Evolutionary conservation across 805 yeast species (phyloP).

Genomic region (Starmerella stellata): DNA sequence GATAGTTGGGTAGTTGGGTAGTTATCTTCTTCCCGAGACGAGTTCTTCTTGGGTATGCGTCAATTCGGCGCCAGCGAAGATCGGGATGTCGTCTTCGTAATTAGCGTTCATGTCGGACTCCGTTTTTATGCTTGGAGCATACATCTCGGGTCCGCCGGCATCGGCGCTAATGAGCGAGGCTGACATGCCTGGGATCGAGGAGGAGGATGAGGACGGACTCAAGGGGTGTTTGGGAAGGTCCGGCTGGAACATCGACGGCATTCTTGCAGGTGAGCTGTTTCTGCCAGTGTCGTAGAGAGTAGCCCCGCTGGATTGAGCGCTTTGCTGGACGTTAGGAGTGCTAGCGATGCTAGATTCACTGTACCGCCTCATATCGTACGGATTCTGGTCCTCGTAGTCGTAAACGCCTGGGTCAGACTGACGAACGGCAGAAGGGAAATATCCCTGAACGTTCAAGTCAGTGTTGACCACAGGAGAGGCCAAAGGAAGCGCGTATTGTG

Average conservation of each 20-base stretch:
- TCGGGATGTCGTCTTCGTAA: background rate
- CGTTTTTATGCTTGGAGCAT: background rate
- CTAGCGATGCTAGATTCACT: background rate
- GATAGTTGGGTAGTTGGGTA: background rate
- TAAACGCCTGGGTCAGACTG: background rate
- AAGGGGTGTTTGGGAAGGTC: background rate
- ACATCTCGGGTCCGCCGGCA: background rate
- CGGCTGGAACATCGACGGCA: background rate
- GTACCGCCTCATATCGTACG: background rate
- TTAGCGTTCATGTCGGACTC: background rate
- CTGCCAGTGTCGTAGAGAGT: background rate
- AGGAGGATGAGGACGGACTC: background rate
- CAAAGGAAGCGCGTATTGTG: too few relatives aligned
- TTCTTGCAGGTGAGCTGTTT: too few relatives aligned
- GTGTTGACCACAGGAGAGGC: too few relatives aligned
- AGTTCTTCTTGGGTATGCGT: background rate
- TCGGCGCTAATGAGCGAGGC: background rate
- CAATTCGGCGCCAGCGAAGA: background rate
- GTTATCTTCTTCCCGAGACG: background rate
- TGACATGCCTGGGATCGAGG: background rate
- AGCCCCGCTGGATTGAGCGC: background rate
- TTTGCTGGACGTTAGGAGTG: too few relatives aligned
- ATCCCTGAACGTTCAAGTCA: background rate
- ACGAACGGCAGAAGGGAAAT: background rate
- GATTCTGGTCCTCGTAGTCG: background rate